Base-by-base conservation (phyloP, 495 filamentous ascomycete genomes). In the Annulohypoxylon maeteangense region DNA sequence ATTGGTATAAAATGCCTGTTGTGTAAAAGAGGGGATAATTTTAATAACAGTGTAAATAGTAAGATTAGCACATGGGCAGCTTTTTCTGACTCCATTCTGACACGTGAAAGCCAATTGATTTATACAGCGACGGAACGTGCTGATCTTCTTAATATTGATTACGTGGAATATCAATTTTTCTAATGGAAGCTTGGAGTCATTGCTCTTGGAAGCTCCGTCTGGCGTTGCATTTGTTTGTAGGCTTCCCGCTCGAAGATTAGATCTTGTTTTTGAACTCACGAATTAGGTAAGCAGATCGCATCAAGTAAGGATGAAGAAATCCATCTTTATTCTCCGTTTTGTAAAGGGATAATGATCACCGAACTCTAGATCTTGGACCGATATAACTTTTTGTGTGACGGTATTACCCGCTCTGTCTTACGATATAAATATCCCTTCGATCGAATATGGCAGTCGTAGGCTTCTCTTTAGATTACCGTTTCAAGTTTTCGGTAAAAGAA, bases 71-170 rank as follows among this genome's bases (percentile, higher is more conserved):
- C n/a, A n/a, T n/a, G n/a, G n/a, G n/a, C n/a, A n/a, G n/a, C n/a
- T n/a, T n/a, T n/a, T n/a, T n/a, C n/a, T n/a, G n/a, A n/a, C n/a
- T n/a, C n/a, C n/a, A n/a, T n/a, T n/a, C n/a, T n/a, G 27, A 34
- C 50, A 54, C 14, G 50, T 32, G 50, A 54, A 54, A 54, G n/a
- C 50, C 50, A 54, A 14, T 54, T 18, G 50, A 34, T 32, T 32
- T 23, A 32, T 18, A 34, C 29, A 54, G 29, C 29, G 29, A 54
- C 29, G 12, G 29, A 54, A 54, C 50, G 50, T 54, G 50, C 27
- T 54, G 18, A 11, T 48, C 7, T 22, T 23, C 18, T 25, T 48
- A 23, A 10, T 48, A 47, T 48, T 25, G 22, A 48, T 48, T 25
- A 25, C 45, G 18, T 23, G 20, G 45, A 47, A 11, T 22, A 3